Conservation (phyloP, 1,284 basidiomycete genomes). For the Pseudozyma pruni region DNA sequence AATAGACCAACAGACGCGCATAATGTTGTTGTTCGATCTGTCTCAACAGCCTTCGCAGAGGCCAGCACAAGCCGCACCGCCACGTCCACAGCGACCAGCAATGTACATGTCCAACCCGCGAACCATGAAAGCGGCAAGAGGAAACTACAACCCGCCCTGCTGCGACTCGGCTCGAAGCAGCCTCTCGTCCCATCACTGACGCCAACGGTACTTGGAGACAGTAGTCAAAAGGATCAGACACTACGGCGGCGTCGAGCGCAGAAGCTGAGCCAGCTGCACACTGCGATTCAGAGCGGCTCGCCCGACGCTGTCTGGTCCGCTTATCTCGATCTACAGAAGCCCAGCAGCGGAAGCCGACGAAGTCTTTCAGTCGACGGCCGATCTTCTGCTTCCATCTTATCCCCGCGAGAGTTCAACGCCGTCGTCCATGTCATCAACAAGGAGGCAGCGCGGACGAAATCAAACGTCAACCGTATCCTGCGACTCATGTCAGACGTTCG, state of each 20-base stretch:
- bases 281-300: constrained; percentile 20
- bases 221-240: background rate
- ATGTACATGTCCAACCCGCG: background rate
- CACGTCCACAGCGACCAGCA: background rate
- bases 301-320: constrained; percentile 29
- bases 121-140: background rate
- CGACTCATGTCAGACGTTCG: constrained; percentile 26
- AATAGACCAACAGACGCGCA: too few species aligned
- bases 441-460: constrained; percentile 17
- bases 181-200: constrained; percentile 20
- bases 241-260: constrained; percentile 12
- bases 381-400: background rate
- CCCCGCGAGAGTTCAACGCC: constrained; percentile 9
- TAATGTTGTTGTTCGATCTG: background rate
- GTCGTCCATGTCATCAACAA: constrained; percentile 15
- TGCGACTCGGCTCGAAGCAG: constrained; percentile 18
- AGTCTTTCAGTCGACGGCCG: too few species aligned
- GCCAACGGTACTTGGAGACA: background rate
- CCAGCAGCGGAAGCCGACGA: background rate
- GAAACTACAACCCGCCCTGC: constrained; percentile 3
- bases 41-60: background rate
- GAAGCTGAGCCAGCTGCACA: constrained; percentile 18
- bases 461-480: constrained; percentile 20
- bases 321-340: constrained; percentile 11
- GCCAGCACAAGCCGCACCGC: background rate